Conservation (phyloP, 1,284 basidiomycete species). For the Waitea zeae region DNA sequence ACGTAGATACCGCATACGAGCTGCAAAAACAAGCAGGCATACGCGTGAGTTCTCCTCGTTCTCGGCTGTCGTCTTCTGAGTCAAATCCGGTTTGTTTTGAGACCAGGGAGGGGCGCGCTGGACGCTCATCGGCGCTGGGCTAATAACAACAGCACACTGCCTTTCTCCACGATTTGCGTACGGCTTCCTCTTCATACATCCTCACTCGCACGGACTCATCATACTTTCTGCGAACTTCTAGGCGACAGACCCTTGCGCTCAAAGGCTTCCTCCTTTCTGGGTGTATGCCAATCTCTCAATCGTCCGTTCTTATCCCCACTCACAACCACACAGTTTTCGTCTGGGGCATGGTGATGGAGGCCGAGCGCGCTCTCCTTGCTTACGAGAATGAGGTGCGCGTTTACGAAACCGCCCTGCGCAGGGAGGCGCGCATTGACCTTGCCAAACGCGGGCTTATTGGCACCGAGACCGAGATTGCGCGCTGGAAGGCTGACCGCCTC, state of each 20-base stretch:
- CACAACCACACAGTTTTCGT: constrained; percentile 27
- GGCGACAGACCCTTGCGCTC: constrained; percentile 65
- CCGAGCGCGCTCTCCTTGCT: constrained; percentile 56
- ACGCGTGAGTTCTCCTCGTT: constrained; percentile 15
- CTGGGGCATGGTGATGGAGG: constrained; percentile 55
- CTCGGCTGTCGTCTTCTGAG: background rate
- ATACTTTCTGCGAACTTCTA: constrained; percentile 12
- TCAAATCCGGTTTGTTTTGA: constrained; percentile 6
- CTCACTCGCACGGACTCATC: background rate
- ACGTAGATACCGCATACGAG: constrained; percentile 33
- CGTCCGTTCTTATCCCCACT: constrained; percentile 1
- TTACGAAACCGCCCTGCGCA: constrained; percentile 51
- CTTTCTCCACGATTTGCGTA: constrained; percentile 68
- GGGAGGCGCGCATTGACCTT: constrained; percentile 59
- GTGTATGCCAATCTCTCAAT: constrained; percentile 15
- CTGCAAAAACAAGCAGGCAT: constrained; percentile 36
- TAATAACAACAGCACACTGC: constrained; percentile 51
- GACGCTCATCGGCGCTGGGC: constrained; percentile 37
- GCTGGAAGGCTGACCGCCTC: background rate
- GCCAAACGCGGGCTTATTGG: constrained; percentile 8
- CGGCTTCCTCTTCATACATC: constrained; percentile 7
- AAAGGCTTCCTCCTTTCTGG: constrained; percentile 59
- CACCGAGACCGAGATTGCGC: background rate
- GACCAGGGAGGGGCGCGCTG: constrained; percentile 38
- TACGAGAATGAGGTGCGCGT: constrained; percentile 51